Base-by-base conservation (phyloP, 805 yeast genomes). In the Hanseniaspora vineae region DNA sequence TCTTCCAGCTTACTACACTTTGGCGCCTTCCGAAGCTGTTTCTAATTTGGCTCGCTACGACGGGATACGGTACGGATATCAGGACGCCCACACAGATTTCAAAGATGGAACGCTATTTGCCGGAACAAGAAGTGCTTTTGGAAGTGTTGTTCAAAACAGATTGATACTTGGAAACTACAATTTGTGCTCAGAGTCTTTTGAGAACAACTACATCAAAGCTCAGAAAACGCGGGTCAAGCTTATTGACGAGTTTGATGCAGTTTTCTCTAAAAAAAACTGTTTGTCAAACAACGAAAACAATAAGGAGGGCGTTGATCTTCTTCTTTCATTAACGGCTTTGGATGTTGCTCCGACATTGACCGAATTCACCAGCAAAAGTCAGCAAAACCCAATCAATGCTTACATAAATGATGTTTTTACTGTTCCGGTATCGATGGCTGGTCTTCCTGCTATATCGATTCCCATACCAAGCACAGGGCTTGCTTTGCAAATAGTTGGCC, bases 21-120 rank as follows among this genome's bases (percentile, higher is more conserved):
- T 94, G 35, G 89, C 92, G 1, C 84, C 96, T 0, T 84, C 96
- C 0, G 98, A 92, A 58, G 97, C 97, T 0, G 81, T 94, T 0
- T 90, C 97, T 0, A 92, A 92, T 59, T 70, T 92, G 44, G 76
- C 96, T 1, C 70, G 97, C 32, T 92, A 75, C 58, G 98, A 92
- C 64, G 98, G 98, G 2, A 68, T 89, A 18, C 70, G 97, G 48
- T 92, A 81, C 59, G 97, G 97, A 0, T 64, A 58, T 48, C 68
- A 84, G 37, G 68, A 73, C 1, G 62, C 58, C 31, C 51, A 54
- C 1, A 62, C 60, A 3, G 73, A 65, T 35, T 57, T 18, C 59
- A 56, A 32, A 2, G 62, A 67, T 20, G 60, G 68, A 51, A 62
- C 70, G 31, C 64, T 72, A n/a, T 78, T 72, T 55, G 72, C 75